These are phyloP conservation scores for Cucurbita pepo DNA, from an alignment of 306 rosid genomes.

Conservation along the genomic window DNA sequence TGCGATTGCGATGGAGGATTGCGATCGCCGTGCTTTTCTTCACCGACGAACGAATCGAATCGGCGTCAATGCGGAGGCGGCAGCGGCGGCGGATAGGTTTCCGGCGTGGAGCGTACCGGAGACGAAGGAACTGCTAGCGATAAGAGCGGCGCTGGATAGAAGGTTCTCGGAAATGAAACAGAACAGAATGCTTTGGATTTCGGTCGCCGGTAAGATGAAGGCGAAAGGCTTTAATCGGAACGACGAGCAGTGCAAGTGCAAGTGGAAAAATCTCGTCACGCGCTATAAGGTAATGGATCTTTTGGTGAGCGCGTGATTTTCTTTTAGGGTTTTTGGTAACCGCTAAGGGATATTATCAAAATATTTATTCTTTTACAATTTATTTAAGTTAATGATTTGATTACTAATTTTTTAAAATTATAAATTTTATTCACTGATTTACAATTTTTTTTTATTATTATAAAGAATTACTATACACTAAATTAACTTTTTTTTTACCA, in stretches of 20 bases:
- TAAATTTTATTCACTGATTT: too few species aligned
- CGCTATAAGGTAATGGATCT: conserved; percentile 57
- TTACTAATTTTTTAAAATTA: too few species aligned
- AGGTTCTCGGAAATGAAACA: conserved; percentile 85
- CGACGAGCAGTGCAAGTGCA: conserved; percentile 97
- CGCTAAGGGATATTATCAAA: neutral
- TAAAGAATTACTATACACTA: too few species aligned
- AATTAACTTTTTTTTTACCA: too few species aligned
- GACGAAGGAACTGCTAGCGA: conserved; percentile 60
- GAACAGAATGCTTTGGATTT: conserved; percentile 76
- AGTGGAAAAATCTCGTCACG: conserved; percentile 96
- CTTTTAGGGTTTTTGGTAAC: neutral
- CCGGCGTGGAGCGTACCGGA: conserved; percentile 92
- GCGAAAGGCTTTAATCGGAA: conserved; percentile 68
- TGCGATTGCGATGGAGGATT: conserved; percentile 27
- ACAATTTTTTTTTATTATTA: too few species aligned
- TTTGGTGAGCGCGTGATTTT: too few species aligned
- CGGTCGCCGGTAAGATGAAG: conserved; percentile 49
- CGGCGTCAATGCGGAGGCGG: conserved; percentile 28
- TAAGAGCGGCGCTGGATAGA: conserved; percentile 67
- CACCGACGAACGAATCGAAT: neutral
- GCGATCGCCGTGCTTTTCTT: conserved; percentile 8
- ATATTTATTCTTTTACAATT: neutral
- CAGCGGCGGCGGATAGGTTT: conserved; percentile 29
- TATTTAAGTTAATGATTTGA: too few species aligned